phyloP scores from a whole-genome alignment of 108 stramenopile species.

The Conticribra weissflogii region DNA sequence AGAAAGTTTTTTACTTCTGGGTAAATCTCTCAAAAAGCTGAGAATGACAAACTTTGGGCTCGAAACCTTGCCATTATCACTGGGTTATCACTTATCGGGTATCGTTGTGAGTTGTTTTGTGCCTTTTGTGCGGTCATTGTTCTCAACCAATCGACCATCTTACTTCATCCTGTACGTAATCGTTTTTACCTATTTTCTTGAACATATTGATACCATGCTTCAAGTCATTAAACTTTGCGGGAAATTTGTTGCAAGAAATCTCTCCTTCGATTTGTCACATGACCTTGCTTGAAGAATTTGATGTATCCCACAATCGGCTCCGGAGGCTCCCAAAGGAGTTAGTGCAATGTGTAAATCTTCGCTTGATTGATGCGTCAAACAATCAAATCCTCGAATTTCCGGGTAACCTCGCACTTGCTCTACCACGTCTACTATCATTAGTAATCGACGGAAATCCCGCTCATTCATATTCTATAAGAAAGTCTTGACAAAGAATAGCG shows the following conservation, averaged over 20 bases:
- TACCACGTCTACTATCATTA: slow-evolving; percentile 39
- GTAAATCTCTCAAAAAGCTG: slow-evolving; percentile 16
- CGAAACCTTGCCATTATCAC: slow-evolving; percentile 27
- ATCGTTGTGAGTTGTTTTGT: slow-evolving; percentile 34
- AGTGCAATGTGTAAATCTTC: slow-evolving; percentile 25
- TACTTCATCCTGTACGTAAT: not conserved
- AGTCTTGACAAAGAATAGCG: no score
- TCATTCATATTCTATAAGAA: no score
- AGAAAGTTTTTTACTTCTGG: slow-evolving; percentile 31
- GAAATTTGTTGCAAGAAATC: slow-evolving; percentile 30
- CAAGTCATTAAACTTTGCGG: slow-evolving; percentile 36
- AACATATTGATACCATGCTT: not conserved
- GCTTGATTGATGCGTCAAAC: slow-evolving; percentile 43
- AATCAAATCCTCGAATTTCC: slow-evolving; percentile 36
- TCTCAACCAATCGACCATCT: not conserved
- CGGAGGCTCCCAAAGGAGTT: slow-evolving; percentile 20
- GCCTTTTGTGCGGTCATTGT: no score
- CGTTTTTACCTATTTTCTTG: not conserved
- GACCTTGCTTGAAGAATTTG: slow-evolving; percentile 26
- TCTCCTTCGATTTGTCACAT: slow-evolving; percentile 29
- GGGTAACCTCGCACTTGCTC: slow-evolving; percentile 38
- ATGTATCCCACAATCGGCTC: slow-evolving; percentile 41
- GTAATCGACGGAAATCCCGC: slow-evolving; percentile 44
- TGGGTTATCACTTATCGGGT: slow-evolving; percentile 34
- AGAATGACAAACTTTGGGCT: slow-evolving; percentile 20